phyloP scores from a whole-genome alignment of 441 rosid species.

The Brassica hybrid region DNA sequence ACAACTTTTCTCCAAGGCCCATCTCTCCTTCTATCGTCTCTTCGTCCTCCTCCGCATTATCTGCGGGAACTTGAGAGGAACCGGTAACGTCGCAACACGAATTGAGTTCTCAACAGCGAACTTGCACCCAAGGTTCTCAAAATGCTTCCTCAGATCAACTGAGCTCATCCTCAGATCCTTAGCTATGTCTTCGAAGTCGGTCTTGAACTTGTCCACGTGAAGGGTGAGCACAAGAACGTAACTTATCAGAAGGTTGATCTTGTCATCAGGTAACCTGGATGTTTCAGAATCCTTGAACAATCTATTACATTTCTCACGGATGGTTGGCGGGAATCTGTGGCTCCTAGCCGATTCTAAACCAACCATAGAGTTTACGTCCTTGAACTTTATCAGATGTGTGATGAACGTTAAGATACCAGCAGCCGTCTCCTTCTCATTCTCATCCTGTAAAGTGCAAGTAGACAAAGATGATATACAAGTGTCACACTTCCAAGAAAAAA shows the following conservation, averaged over 20 bases:
- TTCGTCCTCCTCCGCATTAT: slow-evolving; percentile 36
- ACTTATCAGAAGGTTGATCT: slow-evolving; percentile 70
- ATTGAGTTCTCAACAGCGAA: slow-evolving; percentile 41
- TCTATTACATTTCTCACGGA: slow-evolving; percentile 55
- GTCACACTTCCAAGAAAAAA: not conserved
- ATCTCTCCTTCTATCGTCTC: slow-evolving; percentile 33
- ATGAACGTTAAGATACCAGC: slow-evolving; percentile 59
- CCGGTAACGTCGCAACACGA: slow-evolving; percentile 56
- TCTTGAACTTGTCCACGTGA: slow-evolving; percentile 69
- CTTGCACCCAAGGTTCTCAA: slow-evolving; percentile 84
- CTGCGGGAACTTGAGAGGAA: slow-evolving; percentile 68
- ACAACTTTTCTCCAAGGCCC: slow-evolving; percentile 9
- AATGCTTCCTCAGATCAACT: slow-evolving; percentile 55
- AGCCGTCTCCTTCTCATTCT: slow-evolving; percentile 51
- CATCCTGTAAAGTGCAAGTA: slow-evolving; percentile 60
- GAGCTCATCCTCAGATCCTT: slow-evolving; percentile 67
- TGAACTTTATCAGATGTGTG: slow-evolving; percentile 81
- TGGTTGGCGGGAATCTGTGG: slow-evolving; percentile 57
- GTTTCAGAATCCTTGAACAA: slow-evolving; percentile 55
- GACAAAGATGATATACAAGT: slow-evolving; percentile 3
- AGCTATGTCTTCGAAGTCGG: slow-evolving; percentile 68
- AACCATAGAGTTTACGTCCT: slow-evolving; percentile 61
- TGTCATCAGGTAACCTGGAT: slow-evolving; percentile 52
- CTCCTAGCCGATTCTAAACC: slow-evolving; percentile 61
- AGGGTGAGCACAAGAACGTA: slow-evolving; percentile 76